These are phyloP conservation scores for Candida smagusa DNA, from an alignment of 1,139 yeast genomes.

Conservation along the genomic window DNA sequence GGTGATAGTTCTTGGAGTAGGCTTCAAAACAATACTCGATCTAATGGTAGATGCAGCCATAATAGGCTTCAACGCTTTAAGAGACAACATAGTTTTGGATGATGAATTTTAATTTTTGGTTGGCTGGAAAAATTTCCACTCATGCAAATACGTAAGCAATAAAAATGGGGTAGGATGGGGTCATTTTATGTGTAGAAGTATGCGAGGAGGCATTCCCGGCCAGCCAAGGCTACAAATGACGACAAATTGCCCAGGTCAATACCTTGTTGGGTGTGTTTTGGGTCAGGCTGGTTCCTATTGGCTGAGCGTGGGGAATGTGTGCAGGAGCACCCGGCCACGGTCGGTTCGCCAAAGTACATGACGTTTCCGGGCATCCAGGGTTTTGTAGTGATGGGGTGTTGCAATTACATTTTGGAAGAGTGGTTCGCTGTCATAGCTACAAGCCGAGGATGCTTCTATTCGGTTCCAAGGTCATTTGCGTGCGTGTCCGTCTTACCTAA, in stretches of 20 bases:
- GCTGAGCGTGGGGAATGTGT: no score
- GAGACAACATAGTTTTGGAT: constrained; percentile 13
- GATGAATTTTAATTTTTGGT: background rate
- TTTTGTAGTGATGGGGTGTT: no score
- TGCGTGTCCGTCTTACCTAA: background rate
- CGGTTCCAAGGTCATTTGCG: background rate
- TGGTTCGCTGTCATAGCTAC: no score
- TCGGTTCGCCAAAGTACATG: no score
- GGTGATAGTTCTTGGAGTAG: constrained; percentile 1
- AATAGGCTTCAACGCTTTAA: constrained; percentile 13
- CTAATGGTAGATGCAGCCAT: constrained; percentile 7
- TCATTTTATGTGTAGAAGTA: background rate
- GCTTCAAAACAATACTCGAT: constrained; percentile 1
- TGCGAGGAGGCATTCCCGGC: constrained; percentile 2
- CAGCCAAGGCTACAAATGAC: background rate
- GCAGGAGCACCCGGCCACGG: no score
- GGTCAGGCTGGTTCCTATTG: no score
- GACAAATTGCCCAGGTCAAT: no score
- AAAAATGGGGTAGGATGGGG: background rate
- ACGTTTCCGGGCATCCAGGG: no score
- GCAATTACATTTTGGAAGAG: no score
- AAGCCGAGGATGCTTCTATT: no score
- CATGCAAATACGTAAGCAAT: background rate
- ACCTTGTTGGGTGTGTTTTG: no score
- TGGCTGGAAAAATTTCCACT: background rate